Evolutionary conservation across 2,329 filamentous ascomycete species (phyloP).

Genomic region (Ascochyta fabae): DNA sequence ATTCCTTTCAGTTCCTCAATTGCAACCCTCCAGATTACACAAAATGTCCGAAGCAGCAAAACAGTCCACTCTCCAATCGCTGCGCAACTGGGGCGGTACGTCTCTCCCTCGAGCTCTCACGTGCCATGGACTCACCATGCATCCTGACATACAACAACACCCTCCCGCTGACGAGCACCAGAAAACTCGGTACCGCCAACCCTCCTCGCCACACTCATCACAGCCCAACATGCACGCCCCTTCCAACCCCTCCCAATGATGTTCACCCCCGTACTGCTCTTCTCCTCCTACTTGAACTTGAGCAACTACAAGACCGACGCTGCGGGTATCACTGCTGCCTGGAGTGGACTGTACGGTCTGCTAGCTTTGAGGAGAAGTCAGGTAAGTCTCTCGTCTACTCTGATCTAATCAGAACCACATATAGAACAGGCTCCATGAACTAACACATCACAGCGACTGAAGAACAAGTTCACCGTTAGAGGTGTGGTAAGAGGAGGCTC

Average conservation of each 20-base stretch:
- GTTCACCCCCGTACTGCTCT: constrained; percentile 70
- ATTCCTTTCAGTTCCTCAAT: neutral
- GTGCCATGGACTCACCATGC: constrained; percentile 18
- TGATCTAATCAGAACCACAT: too few relatives aligned
- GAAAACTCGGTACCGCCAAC: constrained; percentile 70
- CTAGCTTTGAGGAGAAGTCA: constrained; percentile 65
- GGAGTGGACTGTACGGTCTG: constrained; percentile 70
- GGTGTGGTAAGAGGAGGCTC: constrained; percentile 61
- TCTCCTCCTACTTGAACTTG: constrained; percentile 70
- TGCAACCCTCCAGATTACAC: neutral
- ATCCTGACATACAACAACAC: neutral
- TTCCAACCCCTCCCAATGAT: constrained; percentile 70
- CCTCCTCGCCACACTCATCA: constrained; percentile 69
- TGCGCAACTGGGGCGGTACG: constrained; percentile 61
- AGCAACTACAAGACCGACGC: constrained; percentile 67
- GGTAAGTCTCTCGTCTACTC: constrained; percentile 27
- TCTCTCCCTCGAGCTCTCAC: constrained; percentile 27
- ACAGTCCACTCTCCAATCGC: constrained; percentile 52
- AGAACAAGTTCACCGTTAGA: constrained; percentile 57
- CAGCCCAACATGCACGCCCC: constrained; percentile 70
- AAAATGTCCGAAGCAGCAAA: constrained; percentile 30
- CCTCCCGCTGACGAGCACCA: constrained; percentile 40
- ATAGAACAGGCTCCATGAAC: neutral
- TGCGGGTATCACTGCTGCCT: constrained; percentile 68
- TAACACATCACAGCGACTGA: constrained; percentile 43